phyloP scores from a whole-genome alignment of 176 grass and related monocot species.

The Oryza meyeriana region DNA sequence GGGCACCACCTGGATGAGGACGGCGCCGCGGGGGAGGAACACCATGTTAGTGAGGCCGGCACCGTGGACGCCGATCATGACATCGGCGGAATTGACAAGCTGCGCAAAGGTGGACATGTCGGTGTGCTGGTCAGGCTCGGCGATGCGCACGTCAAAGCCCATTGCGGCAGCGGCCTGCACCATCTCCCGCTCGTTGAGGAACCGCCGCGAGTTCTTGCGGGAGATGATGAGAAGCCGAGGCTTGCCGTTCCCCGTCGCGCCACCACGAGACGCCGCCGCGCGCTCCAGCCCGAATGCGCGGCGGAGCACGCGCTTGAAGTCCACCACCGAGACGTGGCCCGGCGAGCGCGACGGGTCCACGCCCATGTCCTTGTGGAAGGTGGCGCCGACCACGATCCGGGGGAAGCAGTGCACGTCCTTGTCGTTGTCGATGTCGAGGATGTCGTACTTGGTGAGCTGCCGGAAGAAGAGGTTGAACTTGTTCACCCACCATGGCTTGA shows the following conservation, averaged over 20 bases:
- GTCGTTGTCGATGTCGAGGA: constrained; percentile 76
- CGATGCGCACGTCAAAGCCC: constrained; percentile 62
- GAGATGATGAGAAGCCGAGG: constrained; percentile 65
- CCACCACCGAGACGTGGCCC: constrained; percentile 45
- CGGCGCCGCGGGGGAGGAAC: constrained; percentile 69
- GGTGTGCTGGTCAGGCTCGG: constrained; percentile 67
- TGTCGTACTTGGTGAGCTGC: constrained; percentile 64
- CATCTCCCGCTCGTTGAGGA: constrained; percentile 72
- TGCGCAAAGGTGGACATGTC: constrained; percentile 52
- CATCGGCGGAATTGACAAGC: constrained; percentile 71
- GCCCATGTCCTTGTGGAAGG: constrained; percentile 92
- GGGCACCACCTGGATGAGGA: constrained; percentile 84
- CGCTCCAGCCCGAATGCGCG: constrained; percentile 67
- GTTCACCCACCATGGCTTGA: constrained; percentile 83
- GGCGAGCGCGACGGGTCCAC: constrained; percentile 41
- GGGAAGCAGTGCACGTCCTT: constrained; percentile 72
- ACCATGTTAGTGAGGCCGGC: constrained; percentile 93
- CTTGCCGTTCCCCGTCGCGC: constrained; percentile 34
- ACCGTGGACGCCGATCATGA: constrained; percentile 74
- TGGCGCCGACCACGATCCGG: constrained; percentile 50
- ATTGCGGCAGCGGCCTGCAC: not conserved
- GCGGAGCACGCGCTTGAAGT: constrained; percentile 76
- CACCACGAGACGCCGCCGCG: constrained; percentile 42
- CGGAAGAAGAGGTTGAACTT: constrained; percentile 65
- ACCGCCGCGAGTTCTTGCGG: constrained; percentile 40